phyloP scores from a whole-genome alignment of 129 eudicot genomes.

The sunflower (Helianthus annuus) region HanXRQr2.0-SUNRISE NC_035448.2:28065825-28066324 shows the following conservation, averaged over 20 bases:
- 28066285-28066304: too few relatives aligned
- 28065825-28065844: conserved; percentile 41
- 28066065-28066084: conserved; percentile 34
- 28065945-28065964: conserved; percentile 16
- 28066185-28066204: background rate
- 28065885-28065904: conserved; percentile 19
- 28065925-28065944: conserved; percentile 30
- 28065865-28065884: conserved; percentile 17
- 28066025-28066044: conserved; percentile 10
- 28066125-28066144: conserved; percentile 1
- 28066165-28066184: conserved; percentile 8
- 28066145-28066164: background rate
- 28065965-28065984: conserved; percentile 10
- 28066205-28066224: conserved; percentile 3
- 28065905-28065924: conserved; percentile 40
- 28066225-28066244: conserved; percentile 3
- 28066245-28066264: conserved; percentile 4
- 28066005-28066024: conserved; percentile 1
- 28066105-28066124: conserved; percentile 6
- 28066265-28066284: too few relatives aligned
- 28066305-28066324: too few relatives aligned
- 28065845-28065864: conserved; percentile 37
- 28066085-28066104: conserved; percentile 8
- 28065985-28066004: conserved; percentile 8
- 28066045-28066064: conserved; percentile 24